phyloP scores from a whole-genome alignment of 2,329 filamentous ascomycete species.

The Aspergillus arachidicola region DNA sequence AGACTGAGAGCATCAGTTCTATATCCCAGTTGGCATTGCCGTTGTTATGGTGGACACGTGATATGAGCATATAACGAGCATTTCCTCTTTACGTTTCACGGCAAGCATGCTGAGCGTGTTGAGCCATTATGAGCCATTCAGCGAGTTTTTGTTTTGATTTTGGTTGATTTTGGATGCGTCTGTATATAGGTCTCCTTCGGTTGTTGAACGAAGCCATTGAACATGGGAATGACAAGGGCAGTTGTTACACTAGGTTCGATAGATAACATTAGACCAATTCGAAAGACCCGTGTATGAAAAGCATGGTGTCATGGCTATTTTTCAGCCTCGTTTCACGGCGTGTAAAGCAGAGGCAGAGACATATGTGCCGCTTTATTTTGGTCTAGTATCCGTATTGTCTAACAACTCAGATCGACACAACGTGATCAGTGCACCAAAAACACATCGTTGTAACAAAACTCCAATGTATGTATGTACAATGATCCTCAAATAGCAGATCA shows the following conservation, averaged over 20 bases:
- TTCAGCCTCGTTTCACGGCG: neutral
- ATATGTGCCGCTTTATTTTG: no score
- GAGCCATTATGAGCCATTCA: constrained; percentile 1
- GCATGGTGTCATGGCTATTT: neutral
- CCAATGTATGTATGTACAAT: no score
- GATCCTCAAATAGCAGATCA: no score
- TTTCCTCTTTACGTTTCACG: constrained; percentile 4
- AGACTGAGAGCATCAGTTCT: constrained; percentile 2
- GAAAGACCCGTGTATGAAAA: neutral
- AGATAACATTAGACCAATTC: neutral
- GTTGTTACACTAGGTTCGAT: neutral
- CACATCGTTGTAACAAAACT: neutral
- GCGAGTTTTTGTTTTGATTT: neutral
- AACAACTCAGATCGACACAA: no score
- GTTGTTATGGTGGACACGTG: constrained; percentile 6
- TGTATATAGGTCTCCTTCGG: neutral
- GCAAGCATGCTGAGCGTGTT: constrained; percentile 4
- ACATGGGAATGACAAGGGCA: neutral
- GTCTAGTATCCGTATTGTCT: neutral
- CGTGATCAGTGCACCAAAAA: no score
- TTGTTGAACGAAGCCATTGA: neutral
- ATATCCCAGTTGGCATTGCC: neutral
- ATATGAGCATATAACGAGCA: constrained; percentile 13
- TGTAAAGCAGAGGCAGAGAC: neutral
- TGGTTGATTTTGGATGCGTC: neutral